Evolutionary conservation across 1,284 basidiomycete species (phyloP).

Genomic region (Cutaneotrichosporon spelunceum): DNA sequence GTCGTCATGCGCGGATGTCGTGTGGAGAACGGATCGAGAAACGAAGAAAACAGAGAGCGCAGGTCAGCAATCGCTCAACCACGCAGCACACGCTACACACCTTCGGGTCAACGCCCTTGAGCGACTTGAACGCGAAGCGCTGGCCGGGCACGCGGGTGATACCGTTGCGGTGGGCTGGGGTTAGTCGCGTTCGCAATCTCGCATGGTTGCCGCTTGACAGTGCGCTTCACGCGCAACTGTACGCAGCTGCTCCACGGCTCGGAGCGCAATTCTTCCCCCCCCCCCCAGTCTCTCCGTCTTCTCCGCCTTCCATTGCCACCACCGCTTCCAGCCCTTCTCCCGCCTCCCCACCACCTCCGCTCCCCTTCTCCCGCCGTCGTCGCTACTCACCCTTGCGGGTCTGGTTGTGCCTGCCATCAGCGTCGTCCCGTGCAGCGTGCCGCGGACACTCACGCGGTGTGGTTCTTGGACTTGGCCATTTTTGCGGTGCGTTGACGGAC

Average conservation of each 20-base stretch:
- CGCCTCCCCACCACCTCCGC: not conserved
- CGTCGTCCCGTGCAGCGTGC: not conserved
- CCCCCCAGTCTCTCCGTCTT: not conserved
- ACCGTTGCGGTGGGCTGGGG: slow-evolving; percentile 87
- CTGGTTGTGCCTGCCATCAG: slow-evolving; percentile 80
- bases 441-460: slow-evolving; percentile 50
- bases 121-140: slow-evolving; percentile 64
- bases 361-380: not conserved
- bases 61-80: slow-evolving; percentile 1
- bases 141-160: slow-evolving; percentile 77
- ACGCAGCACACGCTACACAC: slow-evolving; percentile 30
- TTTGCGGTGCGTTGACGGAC: slow-evolving; percentile 13
- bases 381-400: slow-evolving; percentile 52
- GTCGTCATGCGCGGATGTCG: not conserved
- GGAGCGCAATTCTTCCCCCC: no score
- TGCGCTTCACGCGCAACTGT: not conserved
- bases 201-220: no score
- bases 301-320: not conserved
- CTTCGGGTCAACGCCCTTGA: slow-evolving; percentile 72
- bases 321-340: not conserved
- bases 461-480: slow-evolving; percentile 61
- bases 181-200: no score
- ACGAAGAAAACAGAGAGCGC: not conserved
- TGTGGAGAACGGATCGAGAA: not conserved
- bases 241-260: no score